Percentiles rank a stretch among this genome's conserved stretches.
Evolutionary conservation across 176 grass and related monocot species (phyloP).

Genomic region (Carex kokanica): DNA sequence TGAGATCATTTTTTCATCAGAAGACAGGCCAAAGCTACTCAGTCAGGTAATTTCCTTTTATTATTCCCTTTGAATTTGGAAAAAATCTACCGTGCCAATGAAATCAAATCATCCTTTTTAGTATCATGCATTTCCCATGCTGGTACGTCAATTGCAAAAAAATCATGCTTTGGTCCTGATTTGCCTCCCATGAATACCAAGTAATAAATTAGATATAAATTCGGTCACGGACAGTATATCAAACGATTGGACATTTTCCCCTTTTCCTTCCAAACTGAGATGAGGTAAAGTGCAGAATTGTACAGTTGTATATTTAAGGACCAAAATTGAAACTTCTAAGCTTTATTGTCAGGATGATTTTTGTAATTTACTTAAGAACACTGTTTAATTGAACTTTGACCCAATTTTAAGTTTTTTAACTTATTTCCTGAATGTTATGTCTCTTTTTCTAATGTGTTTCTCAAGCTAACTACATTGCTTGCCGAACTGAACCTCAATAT

Average conservation of each 20-base stretch:
- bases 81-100: background rate
- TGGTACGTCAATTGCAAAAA: background rate
- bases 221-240: background rate
- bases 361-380: background rate
- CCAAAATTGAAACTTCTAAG: background rate
- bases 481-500: conserved; percentile 26
- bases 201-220: background rate
- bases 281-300: background rate
- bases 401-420: background rate
- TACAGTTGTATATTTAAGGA: background rate
- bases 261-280: background rate
- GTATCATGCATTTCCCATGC: background rate
- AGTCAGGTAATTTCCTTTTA: conserved; percentile 7
- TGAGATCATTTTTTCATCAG: conserved; percentile 31
- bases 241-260: too few species aligned
- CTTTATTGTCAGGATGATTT: background rate
- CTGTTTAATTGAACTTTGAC: background rate
- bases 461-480: conserved; percentile 26
- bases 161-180: background rate
- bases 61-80: background rate
- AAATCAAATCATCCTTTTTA: background rate
- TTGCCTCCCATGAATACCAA: background rate
- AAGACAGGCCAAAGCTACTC: conserved; percentile 22
- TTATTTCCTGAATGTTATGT: background rate
- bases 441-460: background rate